Evolutionary conservation across 2,329 filamentous ascomycete species (phyloP), one percentile per base, ranked within the genome.

Genomic region (Emydomyces testavorans): DNA sequence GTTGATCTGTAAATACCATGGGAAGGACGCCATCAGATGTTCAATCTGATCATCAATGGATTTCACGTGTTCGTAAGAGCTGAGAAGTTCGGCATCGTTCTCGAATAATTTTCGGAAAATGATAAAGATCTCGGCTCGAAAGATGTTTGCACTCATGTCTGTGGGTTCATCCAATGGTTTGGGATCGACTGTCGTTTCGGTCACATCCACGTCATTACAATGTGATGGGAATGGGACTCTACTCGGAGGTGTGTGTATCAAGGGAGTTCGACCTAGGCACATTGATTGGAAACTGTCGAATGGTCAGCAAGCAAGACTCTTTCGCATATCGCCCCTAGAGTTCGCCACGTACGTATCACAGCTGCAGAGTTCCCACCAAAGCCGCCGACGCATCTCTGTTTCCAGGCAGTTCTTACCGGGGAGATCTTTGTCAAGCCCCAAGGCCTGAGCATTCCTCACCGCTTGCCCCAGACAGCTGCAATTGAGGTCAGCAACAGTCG

Each of bases 291-390:
- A 60, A 13, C 56, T 58, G 26, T 31, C 10, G 13, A 10, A 31
- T 5, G 6, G 16, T 29, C 10, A 45, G 13, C 18, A 34, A 6
- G 31, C 7, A 7, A n/a, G n/a, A n/a, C n/a, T n/a, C n/a, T n/a
- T n/a, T n/a, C n/a, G n/a, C n/a, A n/a, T n/a, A n/a, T n/a, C n/a
- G n/a, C n/a, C n/a, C n/a, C 15, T 13, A 20, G 23, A 8, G 21
- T 31, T 21, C 18, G 15, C 4, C 13, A 50, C 55, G 20, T 54
- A 59, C 58, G 51, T 53, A 47, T 59, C 57, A 37, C 53, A 52
- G 29, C 53, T 52, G 37, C 54, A 52, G 8, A 59, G 50, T 16
- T 56, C 56, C 58, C 58, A 60, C 56, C 57, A 60, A 24, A 53
- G 42, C 16, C 56, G 56, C 41, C 56, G 54, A 26, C 57, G 46